Evolutionary conservation across 179 eudicot genomes (phyloP).

Genomic region (Monotropa hypopitys): DNA sequence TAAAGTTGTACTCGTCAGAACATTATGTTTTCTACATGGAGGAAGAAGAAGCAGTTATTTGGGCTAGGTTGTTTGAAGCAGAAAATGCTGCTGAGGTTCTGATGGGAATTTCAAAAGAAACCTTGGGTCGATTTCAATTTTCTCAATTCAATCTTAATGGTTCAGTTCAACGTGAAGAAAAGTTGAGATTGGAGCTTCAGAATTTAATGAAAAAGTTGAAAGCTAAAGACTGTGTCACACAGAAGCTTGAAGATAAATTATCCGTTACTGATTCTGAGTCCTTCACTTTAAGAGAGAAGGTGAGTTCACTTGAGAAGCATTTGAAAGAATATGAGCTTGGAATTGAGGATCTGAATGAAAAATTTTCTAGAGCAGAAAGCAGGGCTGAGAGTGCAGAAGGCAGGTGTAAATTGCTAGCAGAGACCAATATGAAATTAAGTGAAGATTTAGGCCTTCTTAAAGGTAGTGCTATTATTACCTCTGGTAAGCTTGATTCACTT

Average conservation of each 20-base stretch:
- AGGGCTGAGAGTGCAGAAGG: slow-evolving; percentile 43
- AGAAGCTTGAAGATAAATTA: slow-evolving; percentile 15
- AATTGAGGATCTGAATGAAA: slow-evolving; percentile 28
- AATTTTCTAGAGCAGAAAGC: slow-evolving; percentile 24
- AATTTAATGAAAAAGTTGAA: slow-evolving; percentile 28
- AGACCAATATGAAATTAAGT: slow-evolving; percentile 35
- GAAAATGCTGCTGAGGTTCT: slow-evolving; percentile 61
- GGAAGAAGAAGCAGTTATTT: slow-evolving; percentile 40
- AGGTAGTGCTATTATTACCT: slow-evolving; percentile 20
- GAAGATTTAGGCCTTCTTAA: slow-evolving; percentile 31
- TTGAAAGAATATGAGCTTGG: slow-evolving; percentile 24
- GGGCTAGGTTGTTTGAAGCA: slow-evolving; percentile 57
- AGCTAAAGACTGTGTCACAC: slow-evolving; percentile 22
- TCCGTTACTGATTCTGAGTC: slow-evolving; percentile 21
- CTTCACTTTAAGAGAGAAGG: slow-evolving; percentile 29
- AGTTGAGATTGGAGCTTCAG: slow-evolving; percentile 34
- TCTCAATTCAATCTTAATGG: slow-evolving; percentile 34
- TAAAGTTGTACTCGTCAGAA: slow-evolving; percentile 35
- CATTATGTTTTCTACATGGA: slow-evolving; percentile 38
- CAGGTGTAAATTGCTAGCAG: slow-evolving; percentile 30
- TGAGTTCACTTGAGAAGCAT: slow-evolving; percentile 29
- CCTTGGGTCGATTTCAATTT: slow-evolving; percentile 40
- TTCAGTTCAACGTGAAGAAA: slow-evolving; percentile 42
- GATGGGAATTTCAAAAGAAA: slow-evolving; percentile 51
- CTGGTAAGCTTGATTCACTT: slow-evolving; percentile 35